Conservation (phyloP, 2,329 filamentous ascomycete genomes). For the Neobulgaria alba region DNA sequence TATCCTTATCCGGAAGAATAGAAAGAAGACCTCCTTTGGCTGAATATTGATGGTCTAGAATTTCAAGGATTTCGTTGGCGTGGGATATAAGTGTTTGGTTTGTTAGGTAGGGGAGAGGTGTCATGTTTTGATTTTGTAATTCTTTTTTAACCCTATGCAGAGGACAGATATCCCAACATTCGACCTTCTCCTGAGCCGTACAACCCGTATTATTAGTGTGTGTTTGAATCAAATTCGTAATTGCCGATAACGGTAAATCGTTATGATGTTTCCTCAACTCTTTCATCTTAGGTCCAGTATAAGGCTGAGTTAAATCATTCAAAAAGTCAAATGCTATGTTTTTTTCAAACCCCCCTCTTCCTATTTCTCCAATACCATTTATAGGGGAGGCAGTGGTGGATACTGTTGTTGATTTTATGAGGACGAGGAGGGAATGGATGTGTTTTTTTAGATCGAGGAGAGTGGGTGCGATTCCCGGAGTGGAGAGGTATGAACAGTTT, state of each 20-base stretch:
- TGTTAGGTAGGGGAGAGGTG: conserved; percentile 20
- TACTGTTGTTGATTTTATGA: conserved; percentile 42
- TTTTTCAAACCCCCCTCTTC: conserved; percentile 28
- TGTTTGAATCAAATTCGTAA: conserved; percentile 15
- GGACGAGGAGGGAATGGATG: conserved; percentile 45
- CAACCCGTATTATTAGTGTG: neutral
- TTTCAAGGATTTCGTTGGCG: conserved; percentile 50
- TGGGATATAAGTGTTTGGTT: conserved; percentile 40
- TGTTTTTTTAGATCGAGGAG: conserved; percentile 52
- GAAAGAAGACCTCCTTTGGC: conserved; percentile 47
- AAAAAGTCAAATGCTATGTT: conserved; percentile 50
- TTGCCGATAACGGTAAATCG: conserved; percentile 19
- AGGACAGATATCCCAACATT: neutral
- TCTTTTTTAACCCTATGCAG: conserved; percentile 21
- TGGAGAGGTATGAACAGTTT: conserved; percentile 51
- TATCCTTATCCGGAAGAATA: conserved; percentile 39
- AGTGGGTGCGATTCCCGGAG: conserved; percentile 41
- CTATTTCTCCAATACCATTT: conserved; percentile 10
- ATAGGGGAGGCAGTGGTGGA: conserved; percentile 27
- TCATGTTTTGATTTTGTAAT: conserved; percentile 1
- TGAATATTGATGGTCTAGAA: conserved; percentile 50
- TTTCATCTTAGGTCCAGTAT: conserved; percentile 33
- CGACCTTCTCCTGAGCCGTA: conserved; percentile 5
- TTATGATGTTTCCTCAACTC: conserved; percentile 14
- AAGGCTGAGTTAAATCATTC: conserved; percentile 40